Evolutionary conservation across 2,329 filamentous ascomycete genomes (phyloP).

Genomic region (Fusarium avenaceum): DNA sequence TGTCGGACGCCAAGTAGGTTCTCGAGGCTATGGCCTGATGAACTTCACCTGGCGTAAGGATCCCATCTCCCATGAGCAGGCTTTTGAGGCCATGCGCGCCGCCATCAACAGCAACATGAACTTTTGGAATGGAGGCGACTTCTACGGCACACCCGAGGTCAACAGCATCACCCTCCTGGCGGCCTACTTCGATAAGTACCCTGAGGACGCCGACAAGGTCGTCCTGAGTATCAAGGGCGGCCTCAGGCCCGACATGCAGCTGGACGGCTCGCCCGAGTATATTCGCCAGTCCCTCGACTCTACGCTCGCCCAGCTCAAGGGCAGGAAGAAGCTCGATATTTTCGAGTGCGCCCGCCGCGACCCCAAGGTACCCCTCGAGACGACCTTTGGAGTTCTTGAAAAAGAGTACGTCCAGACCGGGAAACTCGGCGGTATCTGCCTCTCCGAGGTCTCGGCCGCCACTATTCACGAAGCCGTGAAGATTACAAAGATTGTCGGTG

Average conservation of each 20-base stretch:
- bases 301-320: slow-evolving; percentile 63
- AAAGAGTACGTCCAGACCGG: slow-evolving; percentile 66
- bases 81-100: slow-evolving; percentile 68
- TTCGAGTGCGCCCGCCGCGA: slow-evolving; percentile 73
- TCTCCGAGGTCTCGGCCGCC: slow-evolving; percentile 65
- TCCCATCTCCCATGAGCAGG: slow-evolving; percentile 60
- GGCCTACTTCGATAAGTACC: slow-evolving; percentile 73
- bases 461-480: slow-evolving; percentile 64
- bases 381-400: slow-evolving; percentile 58
- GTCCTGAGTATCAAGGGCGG: slow-evolving; percentile 74
- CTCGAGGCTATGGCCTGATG: slow-evolving; percentile 69
- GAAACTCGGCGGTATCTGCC: slow-evolving; percentile 63
- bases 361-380: slow-evolving; percentile 59
- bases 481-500: slow-evolving; percentile 60
- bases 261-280: slow-evolving; percentile 66
- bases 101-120: slow-evolving; percentile 61
- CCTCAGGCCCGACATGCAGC: slow-evolving; percentile 52
- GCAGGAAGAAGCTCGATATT: slow-evolving; percentile 71
- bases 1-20: slow-evolving; percentile 61
- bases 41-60: slow-evolving; percentile 61
- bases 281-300: slow-evolving; percentile 71
- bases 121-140: slow-evolving; percentile 74
- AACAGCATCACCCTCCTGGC: slow-evolving; percentile 72
- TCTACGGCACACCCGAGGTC: slow-evolving; percentile 71
- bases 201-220: slow-evolving; percentile 73